Percentiles rank a stretch among this genome's conserved stretches.
Conservation (phyloP, 2,329 filamentous ascomycete genomes). For the Ascochyta pisi region DNA sequence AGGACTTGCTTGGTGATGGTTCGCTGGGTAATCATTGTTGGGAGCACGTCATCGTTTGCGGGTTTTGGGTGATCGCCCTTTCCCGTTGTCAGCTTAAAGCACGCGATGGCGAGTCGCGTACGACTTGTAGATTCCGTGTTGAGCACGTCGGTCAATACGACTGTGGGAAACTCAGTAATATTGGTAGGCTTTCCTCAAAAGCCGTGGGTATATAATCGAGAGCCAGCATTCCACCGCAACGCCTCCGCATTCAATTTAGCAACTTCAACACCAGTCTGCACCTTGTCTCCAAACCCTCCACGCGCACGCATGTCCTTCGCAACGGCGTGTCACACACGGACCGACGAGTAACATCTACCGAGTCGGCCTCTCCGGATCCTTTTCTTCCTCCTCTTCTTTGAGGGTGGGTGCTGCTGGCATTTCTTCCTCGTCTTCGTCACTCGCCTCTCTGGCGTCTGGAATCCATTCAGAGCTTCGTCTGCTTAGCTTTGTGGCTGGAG, state of each 20-base stretch:
- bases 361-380: not conserved
- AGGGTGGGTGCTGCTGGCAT: not conserved
- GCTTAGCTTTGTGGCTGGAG: conserved; percentile 40
- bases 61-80: conserved; percentile 7
- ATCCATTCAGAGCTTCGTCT: conserved; percentile 48
- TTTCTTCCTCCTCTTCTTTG: conserved; percentile 2
- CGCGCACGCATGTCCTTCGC: not conserved
- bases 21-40: conserved; percentile 1
- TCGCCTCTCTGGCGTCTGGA: conserved; percentile 37
- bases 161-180: conserved; percentile 11
- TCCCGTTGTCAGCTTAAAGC: not conserved
- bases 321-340: not conserved
- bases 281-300: not conserved
- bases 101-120: not conserved
- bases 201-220: conserved; percentile 19
- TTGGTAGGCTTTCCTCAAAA: conserved; percentile 9
- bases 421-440: conserved; percentile 35
- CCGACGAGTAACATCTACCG: not conserved
- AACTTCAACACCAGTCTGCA: not conserved
- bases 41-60: conserved; percentile 8
- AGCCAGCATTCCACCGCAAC: conserved; percentile 6
- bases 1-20: not conserved
- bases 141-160: not conserved
- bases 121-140: not conserved
- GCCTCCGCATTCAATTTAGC: conserved; percentile 16